Conservation (phyloP, 305 asterid species). For the Ilex paraguariensis region DNA sequence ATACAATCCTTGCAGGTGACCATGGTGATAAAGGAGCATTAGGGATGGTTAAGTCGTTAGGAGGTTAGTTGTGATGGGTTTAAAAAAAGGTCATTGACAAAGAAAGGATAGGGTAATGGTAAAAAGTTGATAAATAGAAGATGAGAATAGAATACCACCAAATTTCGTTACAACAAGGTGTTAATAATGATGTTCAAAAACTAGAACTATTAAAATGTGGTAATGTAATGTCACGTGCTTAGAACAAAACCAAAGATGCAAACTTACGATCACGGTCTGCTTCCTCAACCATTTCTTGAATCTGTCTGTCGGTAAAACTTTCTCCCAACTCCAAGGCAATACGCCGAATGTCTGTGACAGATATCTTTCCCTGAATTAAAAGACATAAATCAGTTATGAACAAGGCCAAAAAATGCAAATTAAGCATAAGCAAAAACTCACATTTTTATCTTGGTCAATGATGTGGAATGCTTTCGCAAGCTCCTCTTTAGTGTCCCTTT, state of each 20-base stretch:
- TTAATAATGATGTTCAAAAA: too few relatives aligned
- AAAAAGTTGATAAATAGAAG: too few relatives aligned
- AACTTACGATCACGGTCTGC: conserved; percentile 93
- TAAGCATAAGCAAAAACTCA: conserved; percentile 15
- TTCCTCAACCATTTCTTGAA: conserved; percentile 86
- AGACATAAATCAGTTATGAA: conserved; percentile 13
- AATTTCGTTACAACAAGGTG: too few relatives aligned
- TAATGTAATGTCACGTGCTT: background rate
- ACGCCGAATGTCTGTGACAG: conserved; percentile 80
- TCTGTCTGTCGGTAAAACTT: conserved; percentile 61
- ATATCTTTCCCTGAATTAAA: conserved; percentile 72
- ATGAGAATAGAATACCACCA: too few relatives aligned
- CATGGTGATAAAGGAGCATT: too few relatives aligned
- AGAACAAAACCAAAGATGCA: conserved; percentile 9
- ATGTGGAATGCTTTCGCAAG: conserved; percentile 80
- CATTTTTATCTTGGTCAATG: conserved; percentile 89
- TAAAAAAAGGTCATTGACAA: too few relatives aligned
- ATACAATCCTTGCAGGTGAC: too few relatives aligned
- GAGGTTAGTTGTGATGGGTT: too few relatives aligned
- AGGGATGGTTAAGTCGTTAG: too few relatives aligned
- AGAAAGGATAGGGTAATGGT: too few relatives aligned
- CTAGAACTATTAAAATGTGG: background rate
- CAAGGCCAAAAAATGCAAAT: conserved; percentile 10
- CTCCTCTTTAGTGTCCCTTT: conserved; percentile 86
- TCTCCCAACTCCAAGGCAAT: conserved; percentile 83